These are phyloP conservation scores for Phyllosticta citriasiana DNA, from an alignment of 2,329 filamentous ascomycete species.

Conservation along the genomic window DNA sequence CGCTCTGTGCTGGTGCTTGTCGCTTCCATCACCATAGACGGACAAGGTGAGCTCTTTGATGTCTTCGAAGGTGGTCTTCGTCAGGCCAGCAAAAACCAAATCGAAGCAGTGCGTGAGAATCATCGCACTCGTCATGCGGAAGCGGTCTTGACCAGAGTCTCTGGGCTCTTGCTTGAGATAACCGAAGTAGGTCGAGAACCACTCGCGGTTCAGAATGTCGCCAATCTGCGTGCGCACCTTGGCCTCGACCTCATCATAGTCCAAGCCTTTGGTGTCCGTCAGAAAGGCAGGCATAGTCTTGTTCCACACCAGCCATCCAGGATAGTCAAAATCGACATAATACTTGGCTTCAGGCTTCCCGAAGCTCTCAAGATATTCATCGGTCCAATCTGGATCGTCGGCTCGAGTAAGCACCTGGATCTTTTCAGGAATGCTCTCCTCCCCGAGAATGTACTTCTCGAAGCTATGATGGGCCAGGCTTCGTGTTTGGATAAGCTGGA, in stretches of 20 bases:
- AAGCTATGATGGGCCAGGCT: constrained; percentile 81
- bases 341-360: constrained; percentile 70
- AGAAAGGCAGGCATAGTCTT: constrained; percentile 74
- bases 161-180: constrained; percentile 95
- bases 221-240: constrained; percentile 70
- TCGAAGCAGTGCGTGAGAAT: constrained; percentile 85
- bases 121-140: constrained; percentile 79
- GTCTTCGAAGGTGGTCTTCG: constrained; percentile 72
- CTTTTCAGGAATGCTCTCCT: constrained; percentile 68
- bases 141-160: constrained; percentile 70
- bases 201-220: constrained; percentile 65
- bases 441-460: constrained; percentile 73
- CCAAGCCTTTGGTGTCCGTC: constrained; percentile 57
- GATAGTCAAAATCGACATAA: constrained; percentile 83
- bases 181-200: constrained; percentile 80
- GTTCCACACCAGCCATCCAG: constrained; percentile 94
- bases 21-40: constrained; percentile 83
- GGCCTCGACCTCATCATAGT: constrained; percentile 74
- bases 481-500: constrained; percentile 78
- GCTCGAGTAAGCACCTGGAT: constrained; percentile 59
- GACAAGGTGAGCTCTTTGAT: constrained; percentile 69
- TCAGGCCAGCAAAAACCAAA: constrained; percentile 70
- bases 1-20: constrained; percentile 95
- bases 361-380: constrained; percentile 68
- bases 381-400: constrained; percentile 64